A percentile compares a stretch with the other conserved stretches of the same genome.
These are phyloP conservation scores for Pyrenophora tritici-repentis DNA, from an alignment of 2,329 filamentous ascomycete genomes.

Conservation along the genomic window DNA sequence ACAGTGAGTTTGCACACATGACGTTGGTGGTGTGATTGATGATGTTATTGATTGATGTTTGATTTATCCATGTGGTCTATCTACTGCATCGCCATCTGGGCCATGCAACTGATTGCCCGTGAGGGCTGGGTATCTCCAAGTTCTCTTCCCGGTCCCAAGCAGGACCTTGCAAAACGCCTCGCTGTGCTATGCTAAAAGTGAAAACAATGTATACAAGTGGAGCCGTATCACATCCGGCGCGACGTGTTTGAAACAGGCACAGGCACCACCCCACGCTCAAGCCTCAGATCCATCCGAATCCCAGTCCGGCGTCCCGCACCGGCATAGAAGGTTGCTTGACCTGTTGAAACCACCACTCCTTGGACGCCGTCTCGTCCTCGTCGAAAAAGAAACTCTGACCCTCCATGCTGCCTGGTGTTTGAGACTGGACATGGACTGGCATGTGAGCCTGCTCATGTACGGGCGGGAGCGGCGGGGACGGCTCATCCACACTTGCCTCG, in stretches of 20 bases:
- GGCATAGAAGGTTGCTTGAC: constrained; percentile 43
- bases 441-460: constrained; percentile 25
- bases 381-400: constrained; percentile 51
- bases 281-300: constrained; percentile 46
- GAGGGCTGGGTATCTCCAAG: constrained; percentile 38
- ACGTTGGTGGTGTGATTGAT: neutral
- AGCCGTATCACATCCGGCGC: constrained; percentile 15
- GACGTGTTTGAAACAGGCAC: constrained; percentile 15
- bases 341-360: constrained; percentile 51
- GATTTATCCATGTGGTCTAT: neutral
- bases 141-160: constrained; percentile 16
- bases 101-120: constrained; percentile 28
- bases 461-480: constrained; percentile 34
- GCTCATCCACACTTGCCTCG: constrained; percentile 52
- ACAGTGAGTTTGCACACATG: neutral
- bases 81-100: constrained; percentile 27
- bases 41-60: too few species aligned
- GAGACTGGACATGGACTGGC: constrained; percentile 35
- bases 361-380: constrained; percentile 44
- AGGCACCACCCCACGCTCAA: neutral
- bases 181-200: constrained; percentile 33
- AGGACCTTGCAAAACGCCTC: constrained; percentile 33
- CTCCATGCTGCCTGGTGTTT: constrained; percentile 41
- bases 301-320: constrained; percentile 46
- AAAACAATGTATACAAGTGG: constrained; percentile 11